Percentiles rank a stretch among this genome's conserved stretches.
Conservation (phyloP, 495 filamentous ascomycete genomes). For the Acidomyces sp. region DNA sequence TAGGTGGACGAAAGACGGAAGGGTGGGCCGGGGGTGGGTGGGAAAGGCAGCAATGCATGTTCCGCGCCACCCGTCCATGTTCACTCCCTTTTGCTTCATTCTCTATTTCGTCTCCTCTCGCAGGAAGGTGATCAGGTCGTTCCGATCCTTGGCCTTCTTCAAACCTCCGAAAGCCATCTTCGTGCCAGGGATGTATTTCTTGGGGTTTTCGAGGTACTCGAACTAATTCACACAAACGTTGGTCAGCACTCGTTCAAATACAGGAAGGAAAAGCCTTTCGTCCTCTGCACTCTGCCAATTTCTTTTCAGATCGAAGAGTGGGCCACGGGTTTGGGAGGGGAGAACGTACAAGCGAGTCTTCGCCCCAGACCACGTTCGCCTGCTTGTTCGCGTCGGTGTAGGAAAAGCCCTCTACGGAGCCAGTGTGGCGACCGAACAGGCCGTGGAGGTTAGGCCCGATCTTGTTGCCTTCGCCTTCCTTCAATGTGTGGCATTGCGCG, state of each 20-base stretch:
- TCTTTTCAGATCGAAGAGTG: not conserved
- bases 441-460: conserved; percentile 94
- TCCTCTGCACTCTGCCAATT: too few relatives aligned
- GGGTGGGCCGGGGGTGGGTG: too few relatives aligned
- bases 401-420: conserved; percentile 77
- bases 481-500: conserved; percentile 94
- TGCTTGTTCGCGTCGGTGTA: conserved; percentile 99
- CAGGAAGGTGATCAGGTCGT: conserved; percentile 78
- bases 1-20: not conserved
- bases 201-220: conserved; percentile 81
- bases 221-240: conserved; percentile 39
- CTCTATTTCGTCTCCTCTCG: conserved; percentile 31
- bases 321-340: too few relatives aligned
- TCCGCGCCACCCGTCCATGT: too few relatives aligned
- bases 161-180: conserved; percentile 99
- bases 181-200: conserved; percentile 96
- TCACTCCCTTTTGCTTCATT: too few relatives aligned
- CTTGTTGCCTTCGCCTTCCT: conserved; percentile 82
- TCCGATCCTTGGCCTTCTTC: conserved; percentile 99
- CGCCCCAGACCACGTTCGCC: conserved; percentile 80
- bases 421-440: conserved; percentile 93
- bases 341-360: conserved; percentile 69
- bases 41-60: too few relatives aligned
- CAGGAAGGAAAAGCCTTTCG: too few relatives aligned
- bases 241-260: conserved; percentile 1